Conservation (phyloP, 108 stramenopile species). For the Skeletonema marinoi region DNA sequence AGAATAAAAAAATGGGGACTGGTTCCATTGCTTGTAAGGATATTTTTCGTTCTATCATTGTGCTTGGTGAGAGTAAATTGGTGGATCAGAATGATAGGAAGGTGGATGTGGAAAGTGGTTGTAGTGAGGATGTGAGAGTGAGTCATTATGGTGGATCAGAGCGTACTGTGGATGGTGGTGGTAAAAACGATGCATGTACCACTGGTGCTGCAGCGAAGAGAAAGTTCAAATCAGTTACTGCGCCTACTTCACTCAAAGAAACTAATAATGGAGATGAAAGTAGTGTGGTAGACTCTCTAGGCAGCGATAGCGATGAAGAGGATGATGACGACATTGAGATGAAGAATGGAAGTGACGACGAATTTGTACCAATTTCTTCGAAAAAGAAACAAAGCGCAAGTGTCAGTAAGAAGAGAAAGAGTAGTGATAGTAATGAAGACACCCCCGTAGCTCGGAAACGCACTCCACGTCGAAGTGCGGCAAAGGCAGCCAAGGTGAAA, state of each 20-base stretch:
- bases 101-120: background rate
- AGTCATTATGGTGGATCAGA: slow-evolving; percentile 75
- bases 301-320: slow-evolving; percentile 9
- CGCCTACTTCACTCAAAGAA: background rate
- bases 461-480: slow-evolving; percentile 34
- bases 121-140: slow-evolving; percentile 1
- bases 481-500: slow-evolving; percentile 29
- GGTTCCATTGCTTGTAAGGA: slow-evolving; percentile 65
- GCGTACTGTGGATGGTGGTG: slow-evolving; percentile 69
- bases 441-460: slow-evolving; percentile 18
- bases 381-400: slow-evolving; percentile 31
- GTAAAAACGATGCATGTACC: slow-evolving; percentile 5
- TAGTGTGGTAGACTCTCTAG: slow-evolving; percentile 1
- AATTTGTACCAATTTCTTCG: slow-evolving; percentile 44
- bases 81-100: slow-evolving; percentile 13
- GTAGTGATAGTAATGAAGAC: slow-evolving; percentile 16
- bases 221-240: slow-evolving; percentile 3
- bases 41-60: slow-evolving; percentile 70
- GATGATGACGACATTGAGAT: slow-evolving; percentile 15
- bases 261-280: slow-evolving; percentile 7
- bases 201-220: slow-evolving; percentile 1
- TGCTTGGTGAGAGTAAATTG: slow-evolving; percentile 62
- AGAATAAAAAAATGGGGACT: slow-evolving; percentile 50
- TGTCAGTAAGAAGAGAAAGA: slow-evolving; percentile 8
- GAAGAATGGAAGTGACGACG: slow-evolving; percentile 35